Evolutionary conservation across 768 basidiomycete species (phyloP).

Genomic region (Pisolithus microcarpus): DNA sequence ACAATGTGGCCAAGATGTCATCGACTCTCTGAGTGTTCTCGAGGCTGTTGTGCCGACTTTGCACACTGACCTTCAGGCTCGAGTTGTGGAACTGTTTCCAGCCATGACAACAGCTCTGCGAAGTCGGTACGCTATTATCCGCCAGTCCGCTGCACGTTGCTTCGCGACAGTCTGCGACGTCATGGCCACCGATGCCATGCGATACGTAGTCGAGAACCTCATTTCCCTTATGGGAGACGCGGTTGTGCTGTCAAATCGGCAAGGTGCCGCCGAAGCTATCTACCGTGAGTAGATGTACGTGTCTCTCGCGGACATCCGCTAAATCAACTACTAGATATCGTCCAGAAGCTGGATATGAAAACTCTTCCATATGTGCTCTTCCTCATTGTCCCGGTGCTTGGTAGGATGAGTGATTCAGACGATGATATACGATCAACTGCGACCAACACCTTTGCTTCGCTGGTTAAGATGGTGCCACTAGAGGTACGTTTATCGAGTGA

Average conservation of each 20-base stretch:
- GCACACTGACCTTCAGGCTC: slow-evolving; percentile 60
- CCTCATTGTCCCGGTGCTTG: slow-evolving; percentile 91
- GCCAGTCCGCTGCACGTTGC: slow-evolving; percentile 80
- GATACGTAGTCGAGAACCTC: slow-evolving; percentile 76
- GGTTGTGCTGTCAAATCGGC: slow-evolving; percentile 62
- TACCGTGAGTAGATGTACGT: slow-evolving; percentile 60
- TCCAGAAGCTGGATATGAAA: slow-evolving; percentile 87
- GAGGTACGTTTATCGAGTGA: slow-evolving; percentile 50
- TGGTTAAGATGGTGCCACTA: slow-evolving; percentile 97
- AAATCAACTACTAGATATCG: slow-evolving; percentile 56
- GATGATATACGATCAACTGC: slow-evolving; percentile 88
- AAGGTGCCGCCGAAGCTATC: slow-evolving; percentile 85
- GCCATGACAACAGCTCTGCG: slow-evolving; percentile 70
- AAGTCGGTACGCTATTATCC: slow-evolving; percentile 82
- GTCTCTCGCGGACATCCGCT: slow-evolving; percentile 6
- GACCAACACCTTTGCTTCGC: slow-evolving; percentile 94
- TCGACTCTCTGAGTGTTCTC: slow-evolving; percentile 88
- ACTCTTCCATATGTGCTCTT: slow-evolving; percentile 96
- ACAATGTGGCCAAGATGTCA: slow-evolving; percentile 78
- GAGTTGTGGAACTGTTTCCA: slow-evolving; percentile 68
- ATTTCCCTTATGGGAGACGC: slow-evolving; percentile 81
- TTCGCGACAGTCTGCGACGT: slow-evolving; percentile 84
- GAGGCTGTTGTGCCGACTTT: slow-evolving; percentile 75
- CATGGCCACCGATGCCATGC: slow-evolving; percentile 83
- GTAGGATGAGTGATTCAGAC: slow-evolving; percentile 93